A percentile compares a stretch with the other conserved stretches of the same genome.
Conservation (phyloP, 106 monocot genomes). For the Gastrodia elata region DNA sequence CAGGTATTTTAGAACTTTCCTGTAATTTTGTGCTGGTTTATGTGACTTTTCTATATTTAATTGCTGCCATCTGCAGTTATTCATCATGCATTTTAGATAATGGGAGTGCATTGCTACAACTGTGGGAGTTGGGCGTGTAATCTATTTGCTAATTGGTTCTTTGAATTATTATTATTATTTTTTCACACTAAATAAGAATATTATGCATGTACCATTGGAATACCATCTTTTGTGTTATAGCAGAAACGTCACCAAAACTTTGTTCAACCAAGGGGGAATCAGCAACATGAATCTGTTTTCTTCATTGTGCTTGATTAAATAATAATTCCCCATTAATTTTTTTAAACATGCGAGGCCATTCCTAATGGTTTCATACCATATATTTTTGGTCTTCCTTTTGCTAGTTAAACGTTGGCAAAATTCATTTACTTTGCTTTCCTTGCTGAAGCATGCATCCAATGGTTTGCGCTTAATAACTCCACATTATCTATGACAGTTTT, state of each 20-base stretch:
- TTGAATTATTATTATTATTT: not conserved
- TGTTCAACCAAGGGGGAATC: too few relatives aligned
- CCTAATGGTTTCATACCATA: too few relatives aligned
- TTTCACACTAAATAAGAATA: not conserved
- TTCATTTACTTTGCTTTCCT: too few relatives aligned
- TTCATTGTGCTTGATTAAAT: too few relatives aligned
- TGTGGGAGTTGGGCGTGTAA: not conserved
- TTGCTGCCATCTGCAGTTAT: not conserved
- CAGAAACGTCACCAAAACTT: too few relatives aligned
- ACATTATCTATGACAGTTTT: not conserved
- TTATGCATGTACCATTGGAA: not conserved
- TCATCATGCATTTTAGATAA: not conserved
- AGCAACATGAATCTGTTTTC: too few relatives aligned
- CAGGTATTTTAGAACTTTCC: slow-evolving; percentile 42
- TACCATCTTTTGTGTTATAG: not conserved
- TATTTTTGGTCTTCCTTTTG: too few relatives aligned
- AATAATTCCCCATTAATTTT: too few relatives aligned
- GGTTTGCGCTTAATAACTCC: not conserved
- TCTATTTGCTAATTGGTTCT: not conserved
- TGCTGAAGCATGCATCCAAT: too few relatives aligned
- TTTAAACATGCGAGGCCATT: too few relatives aligned
- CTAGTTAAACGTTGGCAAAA: too few relatives aligned
- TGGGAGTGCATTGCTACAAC: not conserved
- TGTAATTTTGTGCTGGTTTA: not conserved
- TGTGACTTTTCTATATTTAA: not conserved